phyloP scores from a whole-genome alignment of 305 asterid genomes.

The Fraxinus angustifolia region DNA sequence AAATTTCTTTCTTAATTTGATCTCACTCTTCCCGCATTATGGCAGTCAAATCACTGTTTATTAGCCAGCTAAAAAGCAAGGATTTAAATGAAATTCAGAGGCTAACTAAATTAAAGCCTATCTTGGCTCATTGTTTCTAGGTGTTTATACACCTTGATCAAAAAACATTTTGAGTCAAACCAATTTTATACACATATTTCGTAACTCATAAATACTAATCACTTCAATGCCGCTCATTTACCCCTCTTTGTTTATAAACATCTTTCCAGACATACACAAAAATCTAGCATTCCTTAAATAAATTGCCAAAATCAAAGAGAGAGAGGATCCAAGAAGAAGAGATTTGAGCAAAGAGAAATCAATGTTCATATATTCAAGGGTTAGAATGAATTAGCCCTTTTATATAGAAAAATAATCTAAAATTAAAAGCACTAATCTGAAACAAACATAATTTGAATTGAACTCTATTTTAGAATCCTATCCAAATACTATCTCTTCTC shows the following conservation, averaged over 20 bases:
- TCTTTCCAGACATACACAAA: background rate
- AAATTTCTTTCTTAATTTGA: background rate
- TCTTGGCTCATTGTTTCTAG: background rate
- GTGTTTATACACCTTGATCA: background rate
- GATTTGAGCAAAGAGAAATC: too few species aligned
- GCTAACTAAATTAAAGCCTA: background rate
- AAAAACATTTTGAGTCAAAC: background rate
- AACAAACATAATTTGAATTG: too few species aligned
- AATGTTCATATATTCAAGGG: too few species aligned
- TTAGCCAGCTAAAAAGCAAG: background rate
- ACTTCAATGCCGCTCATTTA: background rate
- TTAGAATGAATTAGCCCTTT: background rate
- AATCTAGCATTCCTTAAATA: background rate
- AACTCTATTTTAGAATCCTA: too few species aligned
- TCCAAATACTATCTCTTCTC: background rate
- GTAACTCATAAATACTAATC: too few species aligned
- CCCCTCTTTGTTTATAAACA: background rate
- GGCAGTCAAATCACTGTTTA: background rate
- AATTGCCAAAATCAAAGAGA: background rate
- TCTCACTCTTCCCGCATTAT: background rate
- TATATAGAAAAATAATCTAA: too few species aligned
- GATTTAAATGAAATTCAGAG: background rate
- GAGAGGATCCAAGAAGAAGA: background rate
- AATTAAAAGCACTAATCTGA: too few species aligned
- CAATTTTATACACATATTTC: background rate